Conservation (phyloP, 306 rosid genomes). For the Vigna unguiculata region DNA sequence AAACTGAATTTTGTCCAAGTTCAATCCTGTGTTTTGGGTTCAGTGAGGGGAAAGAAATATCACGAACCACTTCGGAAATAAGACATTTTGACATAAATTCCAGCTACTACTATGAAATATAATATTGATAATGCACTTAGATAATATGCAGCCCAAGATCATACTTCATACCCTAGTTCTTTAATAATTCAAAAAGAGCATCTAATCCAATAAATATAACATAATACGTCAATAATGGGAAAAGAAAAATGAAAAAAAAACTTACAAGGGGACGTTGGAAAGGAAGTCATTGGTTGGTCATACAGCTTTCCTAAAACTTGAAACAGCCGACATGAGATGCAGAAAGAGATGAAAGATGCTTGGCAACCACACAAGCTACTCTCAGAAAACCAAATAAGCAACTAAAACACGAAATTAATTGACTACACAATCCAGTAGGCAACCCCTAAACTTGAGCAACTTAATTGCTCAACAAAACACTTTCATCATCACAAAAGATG, state of each 20-base stretch:
- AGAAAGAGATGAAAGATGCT: too few relatives aligned
- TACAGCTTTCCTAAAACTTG: neutral
- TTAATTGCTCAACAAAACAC: neutral
- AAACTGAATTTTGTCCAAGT: neutral
- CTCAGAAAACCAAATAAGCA: neutral
- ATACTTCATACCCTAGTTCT: neutral
- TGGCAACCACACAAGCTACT: neutral
- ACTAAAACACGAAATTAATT: neutral
- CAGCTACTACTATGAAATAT: neutral
- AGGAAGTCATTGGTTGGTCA: neutral
- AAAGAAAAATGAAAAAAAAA: neutral
- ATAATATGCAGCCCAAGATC: neutral
- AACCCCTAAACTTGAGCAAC: neutral
- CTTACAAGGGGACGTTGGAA: neutral
- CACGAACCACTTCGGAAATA: neutral
- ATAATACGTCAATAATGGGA: neutral
- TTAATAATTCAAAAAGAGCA: neutral
- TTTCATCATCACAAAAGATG: neutral
- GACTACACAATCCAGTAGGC: neutral
- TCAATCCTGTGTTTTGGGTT: neutral
- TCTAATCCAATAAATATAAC: neutral
- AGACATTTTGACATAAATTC: neutral
- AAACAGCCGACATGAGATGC: neutral
- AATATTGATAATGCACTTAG: neutral
- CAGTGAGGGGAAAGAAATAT: neutral